These are phyloP conservation scores for Chalciporus chontae DNA, from an alignment of 768 basidiomycete species.

Conservation along the genomic window DNA sequence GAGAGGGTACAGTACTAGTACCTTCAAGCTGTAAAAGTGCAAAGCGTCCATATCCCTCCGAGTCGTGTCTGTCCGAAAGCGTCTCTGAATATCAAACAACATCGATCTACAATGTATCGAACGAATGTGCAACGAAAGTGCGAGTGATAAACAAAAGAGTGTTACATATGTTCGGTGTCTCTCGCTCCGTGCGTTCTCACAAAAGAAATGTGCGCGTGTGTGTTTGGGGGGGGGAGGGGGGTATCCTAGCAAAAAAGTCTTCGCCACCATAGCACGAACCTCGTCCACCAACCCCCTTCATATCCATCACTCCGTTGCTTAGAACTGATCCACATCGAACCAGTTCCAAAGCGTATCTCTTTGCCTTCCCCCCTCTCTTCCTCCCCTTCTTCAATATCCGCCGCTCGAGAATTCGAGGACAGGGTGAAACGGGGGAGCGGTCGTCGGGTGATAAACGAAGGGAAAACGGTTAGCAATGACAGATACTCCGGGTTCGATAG, in stretches of 20 bases:
- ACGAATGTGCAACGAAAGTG: slow-evolving; percentile 22
- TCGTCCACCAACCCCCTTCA: slow-evolving; percentile 77
- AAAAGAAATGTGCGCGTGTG: neutral
- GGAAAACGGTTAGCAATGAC: slow-evolving; percentile 69
- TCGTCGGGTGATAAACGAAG: slow-evolving; percentile 67
- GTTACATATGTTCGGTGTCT: slow-evolving; percentile 34
- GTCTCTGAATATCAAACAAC: slow-evolving; percentile 22
- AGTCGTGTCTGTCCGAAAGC: slow-evolving; percentile 3
- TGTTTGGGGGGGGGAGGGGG: slow-evolving; percentile 2
- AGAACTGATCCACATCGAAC: slow-evolving; percentile 73
- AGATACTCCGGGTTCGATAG: slow-evolving; percentile 72
- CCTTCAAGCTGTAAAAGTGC: neutral
- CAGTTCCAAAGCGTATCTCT: slow-evolving; percentile 75
- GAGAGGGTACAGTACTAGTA: too few species aligned
- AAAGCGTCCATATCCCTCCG: neutral
- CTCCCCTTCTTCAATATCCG: slow-evolving; percentile 71
- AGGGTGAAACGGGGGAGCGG: slow-evolving; percentile 70
- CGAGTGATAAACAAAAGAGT: slow-evolving; percentile 29
- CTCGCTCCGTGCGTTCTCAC: slow-evolving; percentile 6
- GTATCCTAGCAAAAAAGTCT: slow-evolving; percentile 65
- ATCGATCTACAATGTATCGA: slow-evolving; percentile 20
- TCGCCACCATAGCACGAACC: slow-evolving; percentile 77
- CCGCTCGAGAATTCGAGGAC: slow-evolving; percentile 32
- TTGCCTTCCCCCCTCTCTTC: slow-evolving; percentile 51
- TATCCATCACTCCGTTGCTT: slow-evolving; percentile 60